Conservation (phyloP, 352 stramenopile species). For the Pythium pyrilobum region DNA sequence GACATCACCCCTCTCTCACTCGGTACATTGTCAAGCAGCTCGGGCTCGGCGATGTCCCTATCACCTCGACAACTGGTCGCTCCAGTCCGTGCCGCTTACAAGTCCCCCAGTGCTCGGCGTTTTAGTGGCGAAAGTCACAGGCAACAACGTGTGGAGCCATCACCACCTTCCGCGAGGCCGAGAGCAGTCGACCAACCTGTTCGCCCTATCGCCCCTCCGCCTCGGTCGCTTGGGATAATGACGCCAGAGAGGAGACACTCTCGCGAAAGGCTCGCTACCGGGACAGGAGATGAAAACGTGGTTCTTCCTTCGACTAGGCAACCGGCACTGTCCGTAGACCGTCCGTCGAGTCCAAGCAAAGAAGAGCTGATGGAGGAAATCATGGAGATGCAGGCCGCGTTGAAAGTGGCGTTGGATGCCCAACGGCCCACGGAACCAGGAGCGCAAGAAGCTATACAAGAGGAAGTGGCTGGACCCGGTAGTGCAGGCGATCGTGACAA, state of each 20-base stretch:
- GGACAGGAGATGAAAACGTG: not conserved
- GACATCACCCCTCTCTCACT: too few species aligned
- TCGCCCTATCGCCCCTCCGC: slow-evolving; percentile 3
- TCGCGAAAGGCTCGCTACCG: not conserved
- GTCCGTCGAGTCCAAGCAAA: not conserved
- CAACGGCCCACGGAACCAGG: not conserved
- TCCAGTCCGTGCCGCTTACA: not conserved
- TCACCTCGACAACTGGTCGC: not conserved
- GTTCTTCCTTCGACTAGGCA: too few species aligned
- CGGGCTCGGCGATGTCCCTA: not conserved
- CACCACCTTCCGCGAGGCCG: not conserved
- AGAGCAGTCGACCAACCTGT: not conserved
- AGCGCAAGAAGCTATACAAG: not conserved
- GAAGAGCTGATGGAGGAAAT: not conserved
- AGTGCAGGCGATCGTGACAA: too few species aligned
- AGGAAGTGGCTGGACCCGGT: too few species aligned
- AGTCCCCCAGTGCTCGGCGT: not conserved
- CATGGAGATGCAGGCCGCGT: not conserved
- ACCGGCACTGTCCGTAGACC: too few species aligned
- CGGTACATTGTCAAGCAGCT: not conserved
- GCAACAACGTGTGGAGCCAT: slow-evolving; percentile 4
- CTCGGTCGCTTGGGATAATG: not conserved
- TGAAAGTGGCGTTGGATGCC: not conserved
- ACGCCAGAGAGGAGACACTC: not conserved
- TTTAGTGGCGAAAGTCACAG: too few species aligned